Conservation (phyloP, 2,329 filamentous ascomycete species). For the Alternaria burnsii region DNA sequence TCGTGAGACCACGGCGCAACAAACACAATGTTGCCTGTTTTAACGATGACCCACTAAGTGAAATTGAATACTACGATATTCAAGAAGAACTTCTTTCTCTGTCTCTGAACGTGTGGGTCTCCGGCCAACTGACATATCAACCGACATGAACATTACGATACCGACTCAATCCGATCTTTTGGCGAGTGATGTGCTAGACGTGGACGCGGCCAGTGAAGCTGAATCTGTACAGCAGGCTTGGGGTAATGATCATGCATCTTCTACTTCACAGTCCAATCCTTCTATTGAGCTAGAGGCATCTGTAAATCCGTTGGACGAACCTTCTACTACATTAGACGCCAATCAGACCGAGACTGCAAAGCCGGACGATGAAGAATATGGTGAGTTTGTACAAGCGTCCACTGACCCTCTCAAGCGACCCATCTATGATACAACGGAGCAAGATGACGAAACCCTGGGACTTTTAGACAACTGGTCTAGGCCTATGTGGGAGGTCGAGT, state of each 20-base stretch:
- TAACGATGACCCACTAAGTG: slow-evolving; percentile 3
- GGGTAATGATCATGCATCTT: background rate
- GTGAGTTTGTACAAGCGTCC: slow-evolving; percentile 13
- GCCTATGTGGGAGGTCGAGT: slow-evolving; percentile 5
- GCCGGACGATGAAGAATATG: slow-evolving; percentile 16
- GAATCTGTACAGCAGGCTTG: slow-evolving; percentile 2
- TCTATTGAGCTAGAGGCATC: background rate
- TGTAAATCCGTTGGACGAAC: background rate
- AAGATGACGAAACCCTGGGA: background rate
- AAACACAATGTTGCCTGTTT: background rate
- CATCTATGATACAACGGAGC: slow-evolving; percentile 4
- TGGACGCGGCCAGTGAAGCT: background rate
- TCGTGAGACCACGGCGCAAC: background rate
- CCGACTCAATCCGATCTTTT: background rate
- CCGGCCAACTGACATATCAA: background rate
- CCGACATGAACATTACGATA: background rate
- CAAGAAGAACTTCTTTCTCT: background rate
- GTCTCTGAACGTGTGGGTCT: background rate
- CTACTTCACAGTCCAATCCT: background rate
- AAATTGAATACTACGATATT: background rate
- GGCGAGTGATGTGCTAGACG: background rate
- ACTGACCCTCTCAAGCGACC: slow-evolving; percentile 9
- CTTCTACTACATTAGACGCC: background rate
- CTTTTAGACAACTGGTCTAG: background rate
- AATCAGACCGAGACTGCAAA: background rate